Conservation (phyloP, 1,284 basidiomycete species). For the Cutaneotrichosporon sp. region DNA sequence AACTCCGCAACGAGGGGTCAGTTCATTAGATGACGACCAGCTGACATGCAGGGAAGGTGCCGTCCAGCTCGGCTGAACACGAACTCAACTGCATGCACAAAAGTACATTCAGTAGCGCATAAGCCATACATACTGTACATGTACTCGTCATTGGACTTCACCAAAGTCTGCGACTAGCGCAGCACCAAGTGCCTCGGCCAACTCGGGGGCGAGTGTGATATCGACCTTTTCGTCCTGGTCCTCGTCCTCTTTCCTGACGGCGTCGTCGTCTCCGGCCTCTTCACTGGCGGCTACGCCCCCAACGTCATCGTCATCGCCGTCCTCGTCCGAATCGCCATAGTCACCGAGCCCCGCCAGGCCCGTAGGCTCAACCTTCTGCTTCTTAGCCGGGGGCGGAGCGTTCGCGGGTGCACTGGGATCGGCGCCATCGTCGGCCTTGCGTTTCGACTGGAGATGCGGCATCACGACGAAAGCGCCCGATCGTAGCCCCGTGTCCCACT, state of each 20-base stretch:
- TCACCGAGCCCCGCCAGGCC: conserved; percentile 48
- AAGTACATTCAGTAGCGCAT: not conserved
- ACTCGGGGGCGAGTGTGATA: conserved; percentile 8
- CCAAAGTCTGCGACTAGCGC: conserved; percentile 20
- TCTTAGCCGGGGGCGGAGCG: conserved; percentile 45
- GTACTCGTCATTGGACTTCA: not conserved
- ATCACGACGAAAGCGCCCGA: conserved; percentile 41
- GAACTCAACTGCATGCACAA: no score
- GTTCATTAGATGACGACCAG: no score
- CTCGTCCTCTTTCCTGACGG: conserved; percentile 6
- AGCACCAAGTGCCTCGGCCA: conserved; percentile 30
- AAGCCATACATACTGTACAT: not conserved
- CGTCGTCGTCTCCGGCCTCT: conserved; percentile 6
- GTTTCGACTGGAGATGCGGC: conserved; percentile 16
- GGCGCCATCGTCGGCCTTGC: conserved; percentile 19
- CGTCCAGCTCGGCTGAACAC: no score
- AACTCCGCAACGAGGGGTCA: no score
- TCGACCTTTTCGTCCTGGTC: conserved; percentile 4
- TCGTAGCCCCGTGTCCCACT: conserved; percentile 56
- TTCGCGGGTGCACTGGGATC: no score
- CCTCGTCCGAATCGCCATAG: conserved; percentile 27
- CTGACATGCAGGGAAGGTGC: no score
- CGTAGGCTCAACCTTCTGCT: conserved; percentile 38
- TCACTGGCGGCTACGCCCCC: no score
- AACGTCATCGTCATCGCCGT: conserved; percentile 25